Evolutionary conservation across 345 rosid species (phyloP).

Genomic region (Hibiscus trionum): DNA sequence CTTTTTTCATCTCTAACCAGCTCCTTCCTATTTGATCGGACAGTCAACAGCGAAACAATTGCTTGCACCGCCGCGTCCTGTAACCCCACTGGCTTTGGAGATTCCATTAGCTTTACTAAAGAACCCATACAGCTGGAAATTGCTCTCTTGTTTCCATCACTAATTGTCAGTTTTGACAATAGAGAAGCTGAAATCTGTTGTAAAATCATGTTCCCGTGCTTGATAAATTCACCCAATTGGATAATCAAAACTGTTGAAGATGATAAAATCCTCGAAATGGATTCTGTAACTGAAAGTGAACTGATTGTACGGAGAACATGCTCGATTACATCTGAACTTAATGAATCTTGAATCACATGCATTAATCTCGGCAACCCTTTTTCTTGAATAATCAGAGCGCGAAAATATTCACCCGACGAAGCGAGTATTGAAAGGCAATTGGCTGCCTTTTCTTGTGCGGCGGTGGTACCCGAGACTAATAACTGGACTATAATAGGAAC

Average conservation of each 20-base stretch:
- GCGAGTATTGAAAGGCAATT: constrained; percentile 43
- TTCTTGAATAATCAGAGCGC: constrained; percentile 46
- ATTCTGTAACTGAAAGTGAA: constrained; percentile 33
- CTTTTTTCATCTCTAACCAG: constrained; percentile 60
- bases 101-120: constrained; percentile 52
- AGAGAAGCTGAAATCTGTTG: constrained; percentile 56
- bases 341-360: constrained; percentile 33
- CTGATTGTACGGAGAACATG: constrained; percentile 40
- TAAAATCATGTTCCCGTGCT: constrained; percentile 36
- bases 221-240: constrained; percentile 51
- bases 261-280: constrained; percentile 31
- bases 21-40: constrained; percentile 58
- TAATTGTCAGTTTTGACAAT: constrained; percentile 34
- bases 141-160: constrained; percentile 75
- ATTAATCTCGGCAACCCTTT: constrained; percentile 52
- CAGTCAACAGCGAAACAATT: constrained; percentile 38
- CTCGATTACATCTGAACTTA: constrained; percentile 40
- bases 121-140: constrained; percentile 47
- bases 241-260: constrained; percentile 52
- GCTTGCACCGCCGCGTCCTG: constrained; percentile 60
- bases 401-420: constrained; percentile 53
- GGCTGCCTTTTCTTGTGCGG: constrained; percentile 46
- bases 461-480: constrained; percentile 29
- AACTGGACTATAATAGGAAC: constrained; percentile 49
- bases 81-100: constrained; percentile 69